Evolutionary conservation across 2,329 filamentous ascomycete genomes (phyloP).

Genomic region (Leptodontidium sp.): DNA sequence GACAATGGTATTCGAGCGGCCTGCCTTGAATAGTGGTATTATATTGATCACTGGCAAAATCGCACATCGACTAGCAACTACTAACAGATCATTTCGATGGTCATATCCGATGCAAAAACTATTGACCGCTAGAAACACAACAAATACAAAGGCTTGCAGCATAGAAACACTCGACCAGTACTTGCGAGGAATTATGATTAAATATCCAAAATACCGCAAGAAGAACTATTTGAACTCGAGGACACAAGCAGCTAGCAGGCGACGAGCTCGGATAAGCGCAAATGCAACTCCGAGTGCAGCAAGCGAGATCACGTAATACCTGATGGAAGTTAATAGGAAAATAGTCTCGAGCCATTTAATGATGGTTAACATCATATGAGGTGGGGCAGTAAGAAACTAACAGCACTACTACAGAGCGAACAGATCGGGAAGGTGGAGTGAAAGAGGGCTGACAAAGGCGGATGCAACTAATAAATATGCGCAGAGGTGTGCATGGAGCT

Average conservation of each 20-base stretch:
- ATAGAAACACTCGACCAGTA: neutral
- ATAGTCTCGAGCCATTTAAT: neutral
- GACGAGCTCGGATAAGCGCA: neutral
- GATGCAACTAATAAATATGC: neutral
- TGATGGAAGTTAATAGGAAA: neutral
- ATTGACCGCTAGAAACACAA: conserved; percentile 3
- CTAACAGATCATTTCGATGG: neutral
- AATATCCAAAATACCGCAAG: conserved; percentile 1
- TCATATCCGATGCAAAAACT: neutral
- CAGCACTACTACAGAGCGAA: neutral
- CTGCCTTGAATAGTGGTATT: neutral
- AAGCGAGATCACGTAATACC: neutral
- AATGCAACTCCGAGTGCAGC: neutral
- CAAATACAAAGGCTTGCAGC: neutral
- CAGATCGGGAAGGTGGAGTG: neutral
- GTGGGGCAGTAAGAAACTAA: neutral
- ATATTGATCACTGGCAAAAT: conserved; percentile 3
- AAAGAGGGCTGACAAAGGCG: neutral
- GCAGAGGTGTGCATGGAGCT: neutral
- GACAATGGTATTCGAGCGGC: neutral
- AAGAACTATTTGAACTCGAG: neutral
- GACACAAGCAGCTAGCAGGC: neutral
- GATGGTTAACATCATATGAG: neutral
- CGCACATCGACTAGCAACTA: conserved; percentile 2
- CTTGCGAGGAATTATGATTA: neutral